A percentile compares a stretch with the other conserved stretches of the same genome.
phyloP scores from a whole-genome alignment of 305 asterid genomes.

The Rubia peregrina region DNA sequence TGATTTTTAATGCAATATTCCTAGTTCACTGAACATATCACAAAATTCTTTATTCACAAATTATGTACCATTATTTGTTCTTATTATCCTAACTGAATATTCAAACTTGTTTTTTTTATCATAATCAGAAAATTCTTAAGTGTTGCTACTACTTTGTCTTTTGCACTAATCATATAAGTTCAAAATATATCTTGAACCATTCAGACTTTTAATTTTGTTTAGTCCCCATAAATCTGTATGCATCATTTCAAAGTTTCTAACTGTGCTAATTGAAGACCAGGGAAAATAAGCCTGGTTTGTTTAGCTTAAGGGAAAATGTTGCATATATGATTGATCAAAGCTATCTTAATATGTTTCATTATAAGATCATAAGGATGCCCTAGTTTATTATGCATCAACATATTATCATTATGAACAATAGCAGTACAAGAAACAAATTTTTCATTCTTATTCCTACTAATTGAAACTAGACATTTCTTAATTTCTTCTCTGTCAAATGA shows the following conservation, averaged over 20 bases:
- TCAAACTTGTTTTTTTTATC: no score
- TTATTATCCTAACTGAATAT: not conserved
- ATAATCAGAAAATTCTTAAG: no score
- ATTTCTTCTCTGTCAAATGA: not conserved
- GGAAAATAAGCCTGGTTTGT: not conserved
- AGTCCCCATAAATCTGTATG: conserved; percentile 12
- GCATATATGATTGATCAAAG: not conserved
- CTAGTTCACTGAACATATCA: not conserved
- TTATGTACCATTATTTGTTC: not conserved
- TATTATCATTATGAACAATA: no score
- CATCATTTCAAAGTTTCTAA: not conserved
- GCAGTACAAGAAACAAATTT: no score
- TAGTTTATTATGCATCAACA: not conserved
- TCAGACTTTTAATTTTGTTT: no score
- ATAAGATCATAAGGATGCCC: no score
- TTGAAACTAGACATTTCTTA: no score
- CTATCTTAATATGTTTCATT: no score
- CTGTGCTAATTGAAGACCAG: not conserved
- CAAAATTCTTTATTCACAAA: not conserved
- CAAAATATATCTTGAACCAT: not conserved
- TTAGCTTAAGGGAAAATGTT: not conserved
- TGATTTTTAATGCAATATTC: not conserved
- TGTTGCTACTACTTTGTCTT: not conserved
- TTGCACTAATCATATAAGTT: not conserved
- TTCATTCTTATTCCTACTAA: no score